Percentiles rank a stretch among this genome's conserved stretches.
Evolutionary conservation across 1,284 basidiomycete genomes (phyloP).

Genomic region (Moesziomyces sp.): DNA sequence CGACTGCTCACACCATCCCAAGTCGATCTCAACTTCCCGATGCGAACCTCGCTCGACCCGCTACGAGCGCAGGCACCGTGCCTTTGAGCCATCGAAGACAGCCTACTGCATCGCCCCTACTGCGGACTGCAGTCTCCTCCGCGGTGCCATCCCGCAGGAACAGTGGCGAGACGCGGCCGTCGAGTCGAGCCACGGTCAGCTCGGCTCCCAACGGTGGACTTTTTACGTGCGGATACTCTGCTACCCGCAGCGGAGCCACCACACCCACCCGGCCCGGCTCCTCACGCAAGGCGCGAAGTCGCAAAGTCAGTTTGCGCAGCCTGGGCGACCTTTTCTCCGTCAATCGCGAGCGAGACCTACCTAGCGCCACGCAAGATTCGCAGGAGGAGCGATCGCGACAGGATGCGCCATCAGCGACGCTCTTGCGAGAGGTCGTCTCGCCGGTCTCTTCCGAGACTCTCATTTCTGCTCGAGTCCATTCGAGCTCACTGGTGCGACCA

Average conservation of each 20-base stretch:
- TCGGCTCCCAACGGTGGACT: conserved; percentile 38
- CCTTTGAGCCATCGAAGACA: neutral
- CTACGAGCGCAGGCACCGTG: conserved; percentile 10
- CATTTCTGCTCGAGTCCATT: conserved; percentile 41
- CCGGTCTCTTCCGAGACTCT: conserved; percentile 33
- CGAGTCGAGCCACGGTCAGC: conserved; percentile 23
- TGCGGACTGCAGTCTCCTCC: conserved; percentile 15
- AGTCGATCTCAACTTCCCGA: neutral
- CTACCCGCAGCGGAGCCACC: conserved; percentile 28
- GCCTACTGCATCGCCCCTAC: conserved; percentile 11
- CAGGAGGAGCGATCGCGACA: neutral
- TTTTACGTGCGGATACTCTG: conserved; percentile 40
- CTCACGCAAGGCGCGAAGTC: conserved; percentile 18
- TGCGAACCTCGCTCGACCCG: conserved; percentile 5
- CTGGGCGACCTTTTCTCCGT: conserved; percentile 25
- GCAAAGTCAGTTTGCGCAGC: conserved; percentile 28
- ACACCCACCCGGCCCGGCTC: conserved; percentile 24
- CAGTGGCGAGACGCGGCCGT: conserved; percentile 29
- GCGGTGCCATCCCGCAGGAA: conserved; percentile 23
- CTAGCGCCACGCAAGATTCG: neutral
- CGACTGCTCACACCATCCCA: conserved; percentile 13
- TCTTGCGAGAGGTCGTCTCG: conserved; percentile 29
- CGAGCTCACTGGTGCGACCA: conserved; percentile 11
- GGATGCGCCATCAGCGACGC: neutral
- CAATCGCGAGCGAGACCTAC: conserved; percentile 24